Conservation (phyloP, 148 eudicot genomes). For the Fagopyrum esculentum region DNA sequence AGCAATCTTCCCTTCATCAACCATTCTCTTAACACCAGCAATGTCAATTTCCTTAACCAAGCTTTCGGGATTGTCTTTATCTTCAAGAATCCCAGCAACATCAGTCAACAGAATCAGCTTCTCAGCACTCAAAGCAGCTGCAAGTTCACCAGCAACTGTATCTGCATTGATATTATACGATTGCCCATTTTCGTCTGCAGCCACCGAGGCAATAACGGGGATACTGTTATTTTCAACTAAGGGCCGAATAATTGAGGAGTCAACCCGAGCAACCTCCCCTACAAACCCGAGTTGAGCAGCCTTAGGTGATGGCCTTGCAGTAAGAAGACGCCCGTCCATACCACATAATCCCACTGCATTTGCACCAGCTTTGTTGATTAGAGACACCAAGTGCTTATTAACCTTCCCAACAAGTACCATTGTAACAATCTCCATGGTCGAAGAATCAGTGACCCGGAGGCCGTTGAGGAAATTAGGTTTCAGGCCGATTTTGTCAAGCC, state of each 20-base stretch:
- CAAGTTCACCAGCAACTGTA: conserved; percentile 76
- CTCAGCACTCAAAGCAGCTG: conserved; percentile 72
- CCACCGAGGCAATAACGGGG: conserved; percentile 77
- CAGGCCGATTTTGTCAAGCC: conserved; percentile 49
- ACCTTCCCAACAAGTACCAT: conserved; percentile 83
- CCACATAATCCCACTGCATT: conserved; percentile 73
- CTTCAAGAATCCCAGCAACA: conserved; percentile 69
- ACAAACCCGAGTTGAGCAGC: conserved; percentile 63
- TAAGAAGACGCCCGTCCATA: conserved; percentile 61
- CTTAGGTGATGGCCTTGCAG: conserved; percentile 56
- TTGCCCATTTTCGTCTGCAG: conserved; percentile 60
- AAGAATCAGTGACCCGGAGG: conserved; percentile 61
- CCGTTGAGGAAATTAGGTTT: conserved; percentile 64
- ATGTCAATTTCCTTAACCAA: conserved; percentile 73
- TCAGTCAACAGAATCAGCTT: conserved; percentile 75
- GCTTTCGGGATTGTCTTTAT: conserved; percentile 46
- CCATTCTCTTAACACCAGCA: conserved; percentile 64
- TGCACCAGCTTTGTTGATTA: conserved; percentile 72
- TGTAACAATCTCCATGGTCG: conserved; percentile 79
- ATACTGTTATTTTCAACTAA: conserved; percentile 48
- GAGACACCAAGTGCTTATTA: conserved; percentile 57
- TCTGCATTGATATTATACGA: conserved; percentile 74
- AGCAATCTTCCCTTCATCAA: conserved; percentile 61
- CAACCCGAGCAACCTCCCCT: conserved; percentile 64
- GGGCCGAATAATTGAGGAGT: conserved; percentile 47